Evolutionary conservation across 257 asterid genomes (phyloP).

Genomic region (Mitragyna speciosa): DNA sequence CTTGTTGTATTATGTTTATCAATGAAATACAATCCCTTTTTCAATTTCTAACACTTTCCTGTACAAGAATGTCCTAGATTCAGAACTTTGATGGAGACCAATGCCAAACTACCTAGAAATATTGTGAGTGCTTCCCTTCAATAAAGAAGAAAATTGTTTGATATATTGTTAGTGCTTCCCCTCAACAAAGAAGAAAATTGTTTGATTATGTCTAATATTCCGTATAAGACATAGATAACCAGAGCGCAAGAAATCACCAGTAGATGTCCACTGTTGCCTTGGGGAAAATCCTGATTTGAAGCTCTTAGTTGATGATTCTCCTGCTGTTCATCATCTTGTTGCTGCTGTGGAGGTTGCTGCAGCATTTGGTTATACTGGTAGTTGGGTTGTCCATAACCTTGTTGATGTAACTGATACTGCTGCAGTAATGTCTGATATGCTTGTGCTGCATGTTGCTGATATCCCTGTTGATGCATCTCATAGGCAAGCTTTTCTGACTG

Average conservation of each 20-base stretch:
- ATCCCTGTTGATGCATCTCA: conserved; percentile 56
- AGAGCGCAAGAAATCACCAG: conserved; percentile 16
- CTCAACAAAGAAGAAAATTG: neutral
- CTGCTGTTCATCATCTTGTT: conserved; percentile 34
- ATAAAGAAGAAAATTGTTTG: neutral
- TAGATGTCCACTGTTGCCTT: conserved; percentile 4
- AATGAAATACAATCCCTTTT: too few relatives aligned
- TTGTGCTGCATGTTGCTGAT: conserved; percentile 47
- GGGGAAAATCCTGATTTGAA: neutral
- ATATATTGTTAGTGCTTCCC: too few relatives aligned
- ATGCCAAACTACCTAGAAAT: too few relatives aligned
- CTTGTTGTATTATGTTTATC: too few relatives aligned
- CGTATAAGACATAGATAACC: neutral
- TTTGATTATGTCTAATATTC: neutral
- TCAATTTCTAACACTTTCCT: too few relatives aligned
- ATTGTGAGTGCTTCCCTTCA: too few relatives aligned
- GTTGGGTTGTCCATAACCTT: conserved; percentile 41
- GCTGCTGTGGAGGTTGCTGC: conserved; percentile 31
- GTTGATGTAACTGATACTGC: conserved; percentile 73
- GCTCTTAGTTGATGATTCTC: conserved; percentile 19
- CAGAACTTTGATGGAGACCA: too few relatives aligned
- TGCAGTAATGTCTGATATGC: conserved; percentile 54
- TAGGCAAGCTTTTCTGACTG: conserved; percentile 43
- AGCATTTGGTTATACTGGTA: conserved; percentile 21
- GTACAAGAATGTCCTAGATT: too few relatives aligned